Conservation (phyloP, 768 basidiomycete genomes). For the Trametes cinnabarina region DNA sequence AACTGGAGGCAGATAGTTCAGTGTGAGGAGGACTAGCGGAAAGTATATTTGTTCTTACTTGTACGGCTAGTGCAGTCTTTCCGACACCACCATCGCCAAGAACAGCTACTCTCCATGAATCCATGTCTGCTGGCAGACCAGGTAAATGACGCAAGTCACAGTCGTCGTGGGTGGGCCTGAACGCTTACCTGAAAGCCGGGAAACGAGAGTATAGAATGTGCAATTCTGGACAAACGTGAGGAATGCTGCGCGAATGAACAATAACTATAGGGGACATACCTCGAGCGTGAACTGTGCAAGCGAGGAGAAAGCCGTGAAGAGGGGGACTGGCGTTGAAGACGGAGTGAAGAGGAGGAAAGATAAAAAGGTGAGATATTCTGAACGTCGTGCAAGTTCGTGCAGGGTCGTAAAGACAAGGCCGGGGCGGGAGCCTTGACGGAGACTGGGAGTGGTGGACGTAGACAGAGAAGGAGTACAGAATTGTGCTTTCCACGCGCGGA, state of each 20-base stretch:
- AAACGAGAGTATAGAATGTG: constrained; percentile 24
- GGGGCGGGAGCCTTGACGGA: constrained; percentile 19
- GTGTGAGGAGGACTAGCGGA: background rate
- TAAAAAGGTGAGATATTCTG: constrained; percentile 38
- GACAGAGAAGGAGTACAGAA: constrained; percentile 27
- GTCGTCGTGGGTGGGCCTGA: background rate
- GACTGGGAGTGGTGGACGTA: constrained; percentile 21
- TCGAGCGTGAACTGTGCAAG: constrained; percentile 28
- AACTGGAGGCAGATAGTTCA: constrained; percentile 52
- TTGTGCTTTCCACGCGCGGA: constrained; percentile 22
- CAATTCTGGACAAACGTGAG: constrained; percentile 22
- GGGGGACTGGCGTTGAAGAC: constrained; percentile 30
- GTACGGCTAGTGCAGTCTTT: constrained; percentile 94
- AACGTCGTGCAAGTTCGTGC: constrained; percentile 68
- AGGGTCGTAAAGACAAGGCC: constrained; percentile 34
- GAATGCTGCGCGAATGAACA: constrained; percentile 9
- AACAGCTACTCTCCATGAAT: constrained; percentile 94
- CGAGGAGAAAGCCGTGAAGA: constrained; percentile 23
- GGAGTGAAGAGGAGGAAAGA: constrained; percentile 38
- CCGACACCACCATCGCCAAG: constrained; percentile 97
- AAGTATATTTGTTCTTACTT: constrained; percentile 50
- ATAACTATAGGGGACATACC: constrained; percentile 26
- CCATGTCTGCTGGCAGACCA: constrained; percentile 53
- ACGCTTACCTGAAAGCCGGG: constrained; percentile 22
- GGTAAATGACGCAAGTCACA: background rate